Evolutionary conservation across 192 early-diverging fungal genomes (phyloP).

Genomic region (Coemansia sp.): DNA sequence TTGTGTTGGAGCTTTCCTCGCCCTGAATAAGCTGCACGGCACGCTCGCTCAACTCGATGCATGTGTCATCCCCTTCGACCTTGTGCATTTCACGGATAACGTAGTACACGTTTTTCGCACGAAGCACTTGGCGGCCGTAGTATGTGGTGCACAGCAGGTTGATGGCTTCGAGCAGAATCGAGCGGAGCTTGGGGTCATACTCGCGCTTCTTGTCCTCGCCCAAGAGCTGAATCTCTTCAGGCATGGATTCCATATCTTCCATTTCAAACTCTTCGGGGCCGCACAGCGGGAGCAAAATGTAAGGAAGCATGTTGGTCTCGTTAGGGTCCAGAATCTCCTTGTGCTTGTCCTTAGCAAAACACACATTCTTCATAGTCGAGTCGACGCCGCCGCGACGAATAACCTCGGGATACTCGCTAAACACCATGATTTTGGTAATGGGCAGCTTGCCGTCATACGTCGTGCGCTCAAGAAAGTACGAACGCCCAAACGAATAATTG

Average conservation of each 20-base stretch:
- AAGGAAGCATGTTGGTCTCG: slow-evolving; percentile 80
- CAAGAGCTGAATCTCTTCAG: slow-evolving; percentile 87
- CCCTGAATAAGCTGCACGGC: slow-evolving; percentile 86
- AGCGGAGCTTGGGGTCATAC: slow-evolving; percentile 67
- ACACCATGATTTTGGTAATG: slow-evolving; percentile 81
- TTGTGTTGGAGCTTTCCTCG: slow-evolving; percentile 61
- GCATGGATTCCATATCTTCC: slow-evolving; percentile 92
- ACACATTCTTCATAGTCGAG: slow-evolving; percentile 85
- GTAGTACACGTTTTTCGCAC: slow-evolving; percentile 79
- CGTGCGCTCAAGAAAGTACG: slow-evolving; percentile 66
- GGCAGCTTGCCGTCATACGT: slow-evolving; percentile 67
- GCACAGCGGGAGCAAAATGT: slow-evolving; percentile 82
- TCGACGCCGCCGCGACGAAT: slow-evolving; percentile 91
- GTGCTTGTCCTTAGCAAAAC: slow-evolving; percentile 76
- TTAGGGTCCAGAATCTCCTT: slow-evolving; percentile 62
- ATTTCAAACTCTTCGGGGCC: slow-evolving; percentile 90
- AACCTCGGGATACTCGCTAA: slow-evolving; percentile 75
- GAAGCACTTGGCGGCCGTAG: slow-evolving; percentile 75
- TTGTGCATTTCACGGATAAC: slow-evolving; percentile 84
- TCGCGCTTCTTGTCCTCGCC: slow-evolving; percentile 84
- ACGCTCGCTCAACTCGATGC: slow-evolving; percentile 69
- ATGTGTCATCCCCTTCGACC: slow-evolving; percentile 68
- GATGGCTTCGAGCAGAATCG: slow-evolving; percentile 77
- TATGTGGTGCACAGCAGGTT: slow-evolving; percentile 75
- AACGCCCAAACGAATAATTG: slow-evolving; percentile 66